These are phyloP conservation scores for Aspergillus fumigatus DNA, from an alignment of 2,329 filamentous ascomycete genomes.

Conservation along the genomic window DNA sequence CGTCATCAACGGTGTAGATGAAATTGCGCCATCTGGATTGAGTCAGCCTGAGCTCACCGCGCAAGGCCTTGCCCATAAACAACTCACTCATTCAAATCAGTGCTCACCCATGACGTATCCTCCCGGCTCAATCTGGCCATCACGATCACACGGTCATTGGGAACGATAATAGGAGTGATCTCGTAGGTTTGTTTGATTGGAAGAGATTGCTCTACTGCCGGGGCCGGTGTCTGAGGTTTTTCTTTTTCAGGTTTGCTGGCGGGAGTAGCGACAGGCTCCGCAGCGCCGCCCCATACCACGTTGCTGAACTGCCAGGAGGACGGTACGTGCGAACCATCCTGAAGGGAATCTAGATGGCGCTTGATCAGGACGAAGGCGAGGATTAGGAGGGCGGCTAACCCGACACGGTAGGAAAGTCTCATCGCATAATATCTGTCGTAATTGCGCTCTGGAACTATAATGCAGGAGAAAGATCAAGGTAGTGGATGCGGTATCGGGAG, in stretches of 20 bases:
- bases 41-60: neutral
- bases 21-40: slow-evolving; percentile 41
- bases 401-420: slow-evolving; percentile 24
- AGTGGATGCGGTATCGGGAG: slow-evolving; percentile 5
- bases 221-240: neutral
- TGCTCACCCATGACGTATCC: slow-evolving; percentile 44
- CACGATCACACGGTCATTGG: slow-evolving; percentile 39
- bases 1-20: slow-evolving; percentile 42
- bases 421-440: slow-evolving; percentile 18
- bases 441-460: neutral
- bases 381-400: slow-evolving; percentile 28
- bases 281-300: slow-evolving; percentile 6
- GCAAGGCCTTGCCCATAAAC: neutral
- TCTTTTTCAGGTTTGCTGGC: neutral
- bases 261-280: slow-evolving; percentile 8
- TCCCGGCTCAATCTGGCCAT: slow-evolving; percentile 42
- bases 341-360: slow-evolving; percentile 17
- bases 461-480: slow-evolving; percentile 2
- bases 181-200: slow-evolving; percentile 18
- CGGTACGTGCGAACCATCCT: slow-evolving; percentile 16
- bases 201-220: slow-evolving; percentile 7
- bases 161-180: slow-evolving; percentile 26
- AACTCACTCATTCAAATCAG: slow-evolving; percentile 42
- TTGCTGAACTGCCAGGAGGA: slow-evolving; percentile 26
- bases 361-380: slow-evolving; percentile 25